These are phyloP conservation scores for Amesomyces nigricolor DNA, from an alignment of 2,329 filamentous ascomycete genomes.

Conservation along the genomic window DNA sequence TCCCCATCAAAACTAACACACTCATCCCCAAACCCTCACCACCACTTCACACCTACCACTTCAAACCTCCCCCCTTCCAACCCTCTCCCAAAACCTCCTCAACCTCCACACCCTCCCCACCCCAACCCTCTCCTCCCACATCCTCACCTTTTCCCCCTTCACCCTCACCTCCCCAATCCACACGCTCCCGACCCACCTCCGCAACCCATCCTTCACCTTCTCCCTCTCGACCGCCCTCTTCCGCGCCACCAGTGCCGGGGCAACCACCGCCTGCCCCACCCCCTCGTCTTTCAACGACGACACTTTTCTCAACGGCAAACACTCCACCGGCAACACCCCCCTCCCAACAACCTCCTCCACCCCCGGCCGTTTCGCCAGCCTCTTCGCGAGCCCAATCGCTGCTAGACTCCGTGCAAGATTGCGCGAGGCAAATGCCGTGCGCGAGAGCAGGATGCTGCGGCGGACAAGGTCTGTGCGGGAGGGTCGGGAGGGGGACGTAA, in stretches of 20 bases:
- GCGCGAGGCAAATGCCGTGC: constrained; percentile 59
- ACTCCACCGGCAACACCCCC: constrained; percentile 60
- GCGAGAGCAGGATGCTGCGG: constrained; percentile 61
- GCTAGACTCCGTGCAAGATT: constrained; percentile 58
- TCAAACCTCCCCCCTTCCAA: constrained; percentile 40
- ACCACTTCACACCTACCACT: not conserved
- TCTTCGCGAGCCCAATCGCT: constrained; percentile 58
- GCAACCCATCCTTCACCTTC: constrained; percentile 59
- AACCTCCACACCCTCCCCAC: constrained; percentile 56
- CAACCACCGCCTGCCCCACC: constrained; percentile 37
- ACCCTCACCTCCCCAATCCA: constrained; percentile 49
- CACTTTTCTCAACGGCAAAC: constrained; percentile 37
- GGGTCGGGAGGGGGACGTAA: constrained; percentile 53
- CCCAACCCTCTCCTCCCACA: constrained; percentile 46
- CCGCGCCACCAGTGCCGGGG: constrained; percentile 57
- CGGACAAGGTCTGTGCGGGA: constrained; percentile 56
- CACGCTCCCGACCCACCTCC: constrained; percentile 58
- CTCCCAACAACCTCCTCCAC: constrained; percentile 56
- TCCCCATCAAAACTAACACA: not conserved
- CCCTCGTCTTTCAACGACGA: not conserved
- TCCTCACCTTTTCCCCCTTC: constrained; percentile 42
- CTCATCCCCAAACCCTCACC: not conserved
- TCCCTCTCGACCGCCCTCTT: constrained; percentile 61
- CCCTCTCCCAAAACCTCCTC: constrained; percentile 60
- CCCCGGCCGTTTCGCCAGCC: constrained; percentile 54